A percentile compares a stretch with the other conserved stretches of the same genome.
These are phyloP conservation scores for Aspergillus neoniger DNA, from an alignment of 2,329 filamentous ascomycete genomes.

Conservation along the genomic window DNA sequence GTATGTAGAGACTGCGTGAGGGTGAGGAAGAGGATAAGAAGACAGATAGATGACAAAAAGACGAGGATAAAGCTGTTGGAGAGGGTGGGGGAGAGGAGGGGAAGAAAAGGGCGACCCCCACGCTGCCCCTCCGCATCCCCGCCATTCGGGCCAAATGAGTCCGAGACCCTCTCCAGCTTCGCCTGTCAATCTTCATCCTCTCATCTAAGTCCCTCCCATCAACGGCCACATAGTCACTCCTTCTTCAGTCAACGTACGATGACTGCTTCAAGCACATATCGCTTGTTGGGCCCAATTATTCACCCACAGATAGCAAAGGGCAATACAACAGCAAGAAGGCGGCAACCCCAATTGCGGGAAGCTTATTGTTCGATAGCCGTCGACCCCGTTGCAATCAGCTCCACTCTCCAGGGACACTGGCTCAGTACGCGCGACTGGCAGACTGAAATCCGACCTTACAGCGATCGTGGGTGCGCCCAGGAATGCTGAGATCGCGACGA, in stretches of 20 bases:
- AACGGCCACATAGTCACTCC: background rate
- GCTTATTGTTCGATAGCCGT: background rate
- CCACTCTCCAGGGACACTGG: background rate
- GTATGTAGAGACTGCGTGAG: no score
- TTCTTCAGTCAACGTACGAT: background rate
- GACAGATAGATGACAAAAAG: background rate
- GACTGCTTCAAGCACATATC: background rate
- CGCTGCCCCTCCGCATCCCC: background rate
- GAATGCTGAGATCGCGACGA: background rate
- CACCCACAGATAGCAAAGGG: background rate
- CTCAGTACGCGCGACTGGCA: background rate
- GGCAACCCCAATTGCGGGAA: background rate
- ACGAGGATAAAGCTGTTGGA: background rate
- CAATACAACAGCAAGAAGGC: background rate
- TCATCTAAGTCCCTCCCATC: background rate
- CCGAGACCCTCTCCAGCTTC: conserved; percentile 20
- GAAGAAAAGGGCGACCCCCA: background rate
- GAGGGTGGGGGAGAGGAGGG: background rate
- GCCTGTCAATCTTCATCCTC: background rate
- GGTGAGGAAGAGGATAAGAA: background rate
- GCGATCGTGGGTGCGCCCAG: background rate
- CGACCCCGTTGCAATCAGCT: conserved; percentile 10
- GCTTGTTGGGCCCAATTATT: background rate
- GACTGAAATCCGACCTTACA: background rate
- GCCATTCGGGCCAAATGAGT: conserved; percentile 8